Percentiles rank a stretch among this genome's conserved stretches.
Conservation (phyloP, 768 basidiomycete genomes). For the Guyanaporus albipodus region DNA sequence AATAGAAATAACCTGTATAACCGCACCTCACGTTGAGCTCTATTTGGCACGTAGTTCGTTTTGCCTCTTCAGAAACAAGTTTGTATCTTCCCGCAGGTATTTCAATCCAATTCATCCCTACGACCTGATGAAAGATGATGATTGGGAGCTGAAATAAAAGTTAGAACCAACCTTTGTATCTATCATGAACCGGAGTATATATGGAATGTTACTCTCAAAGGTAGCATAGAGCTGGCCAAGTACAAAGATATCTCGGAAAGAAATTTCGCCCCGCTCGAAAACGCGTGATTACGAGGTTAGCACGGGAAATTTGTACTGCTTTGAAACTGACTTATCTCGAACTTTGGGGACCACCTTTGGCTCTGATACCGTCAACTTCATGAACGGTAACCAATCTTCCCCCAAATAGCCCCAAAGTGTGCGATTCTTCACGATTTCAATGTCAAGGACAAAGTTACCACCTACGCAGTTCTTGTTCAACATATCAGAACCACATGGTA, state of each 20-base stretch:
- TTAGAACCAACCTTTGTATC: slow-evolving; percentile 72
- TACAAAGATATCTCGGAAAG: slow-evolving; percentile 58
- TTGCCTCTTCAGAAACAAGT: slow-evolving; percentile 51
- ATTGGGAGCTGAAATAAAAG: not conserved
- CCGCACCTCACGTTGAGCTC: slow-evolving; percentile 75
- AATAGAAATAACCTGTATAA: not conserved
- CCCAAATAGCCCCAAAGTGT: slow-evolving; percentile 89
- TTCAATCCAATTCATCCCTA: slow-evolving; percentile 99
- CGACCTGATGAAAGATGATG: slow-evolving; percentile 49
- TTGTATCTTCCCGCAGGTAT: slow-evolving; percentile 79
- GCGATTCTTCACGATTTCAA: slow-evolving; percentile 61
- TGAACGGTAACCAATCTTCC: slow-evolving; percentile 72
- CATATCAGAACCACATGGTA: not conserved
- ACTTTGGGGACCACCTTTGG: slow-evolving; percentile 81
- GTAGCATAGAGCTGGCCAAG: slow-evolving; percentile 52
- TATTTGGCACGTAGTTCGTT: slow-evolving; percentile 82
- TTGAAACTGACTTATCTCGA: slow-evolving; percentile 69
- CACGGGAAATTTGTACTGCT: slow-evolving; percentile 1
- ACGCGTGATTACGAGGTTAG: slow-evolving; percentile 41
- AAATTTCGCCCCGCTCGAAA: slow-evolving; percentile 73
- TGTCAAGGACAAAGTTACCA: slow-evolving; percentile 40
- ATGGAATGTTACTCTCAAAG: slow-evolving; percentile 93
- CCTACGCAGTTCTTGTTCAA: slow-evolving; percentile 23
- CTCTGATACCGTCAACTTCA: slow-evolving; percentile 77
- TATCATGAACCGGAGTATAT: slow-evolving; percentile 94